Base-by-base conservation (phyloP, 2,329 filamentous ascomycete species). In the Aspergillus brunneoviolaceus region DNA sequence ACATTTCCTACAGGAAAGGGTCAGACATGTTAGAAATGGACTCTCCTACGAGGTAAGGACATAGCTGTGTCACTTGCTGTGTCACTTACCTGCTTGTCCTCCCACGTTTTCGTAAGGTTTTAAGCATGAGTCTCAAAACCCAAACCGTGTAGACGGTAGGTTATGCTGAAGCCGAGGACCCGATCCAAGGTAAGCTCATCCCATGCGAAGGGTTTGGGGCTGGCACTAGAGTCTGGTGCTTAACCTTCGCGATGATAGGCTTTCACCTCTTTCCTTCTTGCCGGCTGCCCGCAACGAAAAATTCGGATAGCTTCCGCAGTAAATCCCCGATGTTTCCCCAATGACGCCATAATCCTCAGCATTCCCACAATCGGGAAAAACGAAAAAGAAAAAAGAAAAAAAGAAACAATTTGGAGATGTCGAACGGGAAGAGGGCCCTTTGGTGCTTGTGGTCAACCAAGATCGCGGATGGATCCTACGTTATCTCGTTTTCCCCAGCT, bases 401-500 rank as follows among this genome's bases (percentile, higher is more conserved):
- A 35, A 35, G 10, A 35, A 16, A 35, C 11, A 16, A 12, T 35
- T 58, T 49, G 42, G 29, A 10, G 29, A 52, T 25, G 35, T 39
- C 39, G 33, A 16, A 33, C 57, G 58, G 35, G 50, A 31, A 49
- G 23, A 52, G 55, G 63, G 51, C 63, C 59, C 60, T 66, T 66
- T 61, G 49, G 42, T 23, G 55, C 55, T 57, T 48, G 51, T 50
- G 49, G 23, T 50, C 23, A 57, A 59, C 61, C 59, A 61, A 57
- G 61, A 63, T 63, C 54, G 45, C 39, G 42, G 29, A 51, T 63
- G 60, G 60, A 58, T 59, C 63, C 60, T 56, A 64, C 58, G 51
- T 59, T 58, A 35, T 51, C 23, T 25, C 27, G 33, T 35, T 45
- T 51, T 25, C 51, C 27, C 29, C 25, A 29, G 39, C 50, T 29